Base-by-base conservation (phyloP, 768 basidiomycete species). In the Candolleomyces efflorescens region DNA sequence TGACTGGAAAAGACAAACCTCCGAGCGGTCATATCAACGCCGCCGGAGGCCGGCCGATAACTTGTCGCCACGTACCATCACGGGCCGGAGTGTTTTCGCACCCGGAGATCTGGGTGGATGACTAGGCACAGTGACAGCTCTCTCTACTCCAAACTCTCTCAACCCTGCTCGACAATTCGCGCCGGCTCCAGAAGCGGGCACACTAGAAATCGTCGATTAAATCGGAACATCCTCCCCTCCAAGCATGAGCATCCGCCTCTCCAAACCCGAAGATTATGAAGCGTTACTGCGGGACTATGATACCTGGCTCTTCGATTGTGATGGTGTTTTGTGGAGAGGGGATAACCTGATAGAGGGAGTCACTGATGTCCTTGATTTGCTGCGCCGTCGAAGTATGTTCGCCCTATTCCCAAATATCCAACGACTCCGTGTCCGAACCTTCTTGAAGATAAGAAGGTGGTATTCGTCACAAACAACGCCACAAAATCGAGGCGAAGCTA, bases 381-480 rank as follows among this genome's bases (percentile, higher is more conserved):
- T 97, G 62, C 83, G 94, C 60, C 76, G 77, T 59, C 79, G 79
- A 70, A 87, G 93, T 91, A 72, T 66, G 90, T 71, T 49, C 51
- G 36, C 55, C 57, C 55, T 56, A 24, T 51, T 22, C 26, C 38
- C 36, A 53, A 9, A 17, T n/a, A 36, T 38, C 7, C 20, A 15
- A 18, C 37, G n/a, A 22, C 46, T 7, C 23, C 13, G 48, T 20
- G 52, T 38, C 45, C 27, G 44, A 54, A 44, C 43, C 11, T 39
- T 39, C 39, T n/a, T 43, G 55, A 58, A 93, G 93, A 80, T 67
- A 98, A 92, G 79, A 80, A 83, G 59, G 75, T 97, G 32, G 73
- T 98, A 10, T 98, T 98, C 67, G 94, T 97, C 52, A 98, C 95
- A 17, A 99, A 99, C 75, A 99, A 98, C 69, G 95, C 96, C 47